Conservation (phyloP, 352 stramenopile species). For the Phytophthora tubulina region DNA sequence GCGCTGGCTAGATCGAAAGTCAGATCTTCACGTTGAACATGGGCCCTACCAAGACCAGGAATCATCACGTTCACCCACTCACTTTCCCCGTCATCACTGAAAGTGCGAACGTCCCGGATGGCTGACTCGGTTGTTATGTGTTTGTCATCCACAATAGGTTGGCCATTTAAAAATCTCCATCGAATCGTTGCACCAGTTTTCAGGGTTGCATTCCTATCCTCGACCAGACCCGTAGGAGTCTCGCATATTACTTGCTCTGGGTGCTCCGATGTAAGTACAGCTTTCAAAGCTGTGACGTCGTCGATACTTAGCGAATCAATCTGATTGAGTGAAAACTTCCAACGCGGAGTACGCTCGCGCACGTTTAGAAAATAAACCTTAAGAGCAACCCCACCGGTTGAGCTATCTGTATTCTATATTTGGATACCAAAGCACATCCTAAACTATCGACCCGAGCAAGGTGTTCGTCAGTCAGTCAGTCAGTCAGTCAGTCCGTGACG, state of each 20-base stretch:
- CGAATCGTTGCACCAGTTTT: conserved; percentile 11
- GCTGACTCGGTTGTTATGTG: not conserved
- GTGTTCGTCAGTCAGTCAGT: too few relatives aligned
- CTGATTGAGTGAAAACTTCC: conserved; percentile 1
- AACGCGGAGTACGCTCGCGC: conserved; percentile 8
- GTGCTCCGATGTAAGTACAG: conserved; percentile 9
- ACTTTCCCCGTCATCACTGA: conserved; percentile 19
- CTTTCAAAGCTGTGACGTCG: not conserved
- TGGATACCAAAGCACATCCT: too few relatives aligned
- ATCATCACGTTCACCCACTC: conserved; percentile 13
- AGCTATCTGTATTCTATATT: too few relatives aligned
- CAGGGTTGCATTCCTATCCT: conserved; percentile 2
- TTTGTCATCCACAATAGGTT: not conserved
- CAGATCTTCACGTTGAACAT: conserved; percentile 16
- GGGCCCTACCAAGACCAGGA: conserved; percentile 15
- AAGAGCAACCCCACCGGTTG: not conserved
- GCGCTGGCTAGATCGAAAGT: not conserved
- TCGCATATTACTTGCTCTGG: conserved; percentile 22
- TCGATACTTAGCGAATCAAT: conserved; percentile 1
- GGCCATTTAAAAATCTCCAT: not conserved
- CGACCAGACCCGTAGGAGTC: not conserved
- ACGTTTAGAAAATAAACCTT: conserved; percentile 22
- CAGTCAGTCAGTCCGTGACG: too few relatives aligned
- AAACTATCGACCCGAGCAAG: too few relatives aligned
- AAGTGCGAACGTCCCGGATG: not conserved